phyloP scores from a whole-genome alignment of 2,329 filamentous ascomycete genomes.

The Lecanicillium sp. region DNA sequence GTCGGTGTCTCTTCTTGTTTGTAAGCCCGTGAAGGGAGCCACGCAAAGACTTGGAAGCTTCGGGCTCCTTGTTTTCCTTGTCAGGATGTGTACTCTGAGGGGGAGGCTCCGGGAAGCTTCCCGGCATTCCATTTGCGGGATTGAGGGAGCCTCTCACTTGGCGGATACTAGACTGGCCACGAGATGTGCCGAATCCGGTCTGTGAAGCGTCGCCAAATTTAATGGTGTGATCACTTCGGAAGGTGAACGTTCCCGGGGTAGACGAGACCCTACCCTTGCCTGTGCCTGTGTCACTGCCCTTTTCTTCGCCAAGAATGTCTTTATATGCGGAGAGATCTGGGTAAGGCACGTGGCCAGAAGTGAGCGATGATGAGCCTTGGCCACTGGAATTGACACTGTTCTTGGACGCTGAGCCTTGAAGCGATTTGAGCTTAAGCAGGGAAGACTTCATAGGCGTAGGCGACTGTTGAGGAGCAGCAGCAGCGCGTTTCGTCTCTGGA shows the following conservation, averaged over 20 bases:
- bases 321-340: slow-evolving; percentile 42
- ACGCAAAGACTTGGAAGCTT: slow-evolving; percentile 24
- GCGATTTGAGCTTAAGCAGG: slow-evolving; percentile 33
- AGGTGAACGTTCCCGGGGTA: slow-evolving; percentile 52
- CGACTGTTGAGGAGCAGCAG: slow-evolving; percentile 31
- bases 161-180: slow-evolving; percentile 53
- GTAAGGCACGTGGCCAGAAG: slow-evolving; percentile 34
- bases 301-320: slow-evolving; percentile 19
- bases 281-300: no score
- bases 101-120: slow-evolving; percentile 38
- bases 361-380: slow-evolving; percentile 14
- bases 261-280: slow-evolving; percentile 25
- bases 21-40: slow-evolving; percentile 52
- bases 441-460: slow-evolving; percentile 48
- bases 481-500: slow-evolving; percentile 51
- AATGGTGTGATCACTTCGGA: slow-evolving; percentile 59
- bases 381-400: slow-evolving; percentile 16
- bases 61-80: slow-evolving; percentile 47
- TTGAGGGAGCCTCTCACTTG: slow-evolving; percentile 47
- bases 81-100: slow-evolving; percentile 30
- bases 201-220: slow-evolving; percentile 41
- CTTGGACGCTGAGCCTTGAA: slow-evolving; percentile 20
- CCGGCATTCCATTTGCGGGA: slow-evolving; percentile 40
- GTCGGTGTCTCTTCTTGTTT: slow-evolving; percentile 59
- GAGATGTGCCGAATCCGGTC: slow-evolving; percentile 46